Conservation (phyloP, 2,329 filamentous ascomycete genomes). For the Fusarium napiforme region DNA sequence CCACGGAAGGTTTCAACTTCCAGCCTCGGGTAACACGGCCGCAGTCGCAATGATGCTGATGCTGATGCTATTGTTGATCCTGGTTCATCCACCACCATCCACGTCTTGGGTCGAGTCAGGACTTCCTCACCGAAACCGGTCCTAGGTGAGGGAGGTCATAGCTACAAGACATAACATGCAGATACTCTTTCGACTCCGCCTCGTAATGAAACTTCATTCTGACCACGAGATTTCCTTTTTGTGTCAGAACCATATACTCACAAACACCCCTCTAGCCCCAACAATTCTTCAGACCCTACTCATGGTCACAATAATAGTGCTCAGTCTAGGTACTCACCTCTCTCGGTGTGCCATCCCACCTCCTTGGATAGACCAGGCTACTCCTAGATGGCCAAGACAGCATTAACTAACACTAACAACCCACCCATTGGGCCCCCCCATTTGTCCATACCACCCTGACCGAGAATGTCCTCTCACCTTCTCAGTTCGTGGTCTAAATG, state of each 20-base stretch:
- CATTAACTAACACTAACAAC: slow-evolving; percentile 31
- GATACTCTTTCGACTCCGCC: not conserved
- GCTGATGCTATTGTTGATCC: not conserved
- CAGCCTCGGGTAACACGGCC: slow-evolving; percentile 22
- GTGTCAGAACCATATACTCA: not conserved
- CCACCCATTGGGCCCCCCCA: slow-evolving; percentile 22
- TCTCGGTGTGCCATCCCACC: slow-evolving; percentile 36
- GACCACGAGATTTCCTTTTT: not conserved
- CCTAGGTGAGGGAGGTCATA: not conserved
- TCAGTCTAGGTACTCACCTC: slow-evolving; percentile 5
- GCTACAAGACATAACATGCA: not conserved
- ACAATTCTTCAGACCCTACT: not conserved
- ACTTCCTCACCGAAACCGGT: slow-evolving; percentile 35
- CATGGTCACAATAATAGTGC: not conserved
- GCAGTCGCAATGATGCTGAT: not conserved
- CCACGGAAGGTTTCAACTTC: slow-evolving; percentile 4
- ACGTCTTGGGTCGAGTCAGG: slow-evolving; percentile 21
- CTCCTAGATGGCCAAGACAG: slow-evolving; percentile 38
- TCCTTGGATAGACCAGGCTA: slow-evolving; percentile 21
- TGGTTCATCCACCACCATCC: slow-evolving; percentile 6
- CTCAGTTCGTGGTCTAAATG: slow-evolving; percentile 13
- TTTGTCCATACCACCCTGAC: slow-evolving; percentile 29
- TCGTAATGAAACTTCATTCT: not conserved
- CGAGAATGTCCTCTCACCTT: slow-evolving; percentile 21
- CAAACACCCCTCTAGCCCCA: not conserved